These are phyloP conservation scores for Lathyrus sativus DNA, from an alignment of 306 rosid species.

Conservation along the genomic window DNA sequence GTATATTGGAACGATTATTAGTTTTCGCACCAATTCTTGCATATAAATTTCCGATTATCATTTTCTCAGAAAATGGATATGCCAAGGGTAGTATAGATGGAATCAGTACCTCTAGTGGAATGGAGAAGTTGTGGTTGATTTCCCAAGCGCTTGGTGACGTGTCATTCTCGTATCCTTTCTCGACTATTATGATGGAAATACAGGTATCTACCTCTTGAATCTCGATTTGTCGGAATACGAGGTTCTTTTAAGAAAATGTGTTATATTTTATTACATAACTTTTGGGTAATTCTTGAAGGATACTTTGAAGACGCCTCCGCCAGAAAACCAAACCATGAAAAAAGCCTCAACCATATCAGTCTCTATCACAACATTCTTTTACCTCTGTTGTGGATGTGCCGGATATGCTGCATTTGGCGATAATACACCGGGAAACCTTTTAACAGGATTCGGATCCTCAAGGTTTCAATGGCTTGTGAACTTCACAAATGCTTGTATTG, in stretches of 20 bases:
- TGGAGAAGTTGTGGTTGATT: slow-evolving; percentile 63
- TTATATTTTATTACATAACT: slow-evolving; percentile 6
- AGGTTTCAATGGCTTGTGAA: slow-evolving; percentile 66
- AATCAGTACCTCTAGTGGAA: slow-evolving; percentile 42
- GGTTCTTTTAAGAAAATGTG: not conserved
- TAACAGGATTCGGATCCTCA: slow-evolving; percentile 68
- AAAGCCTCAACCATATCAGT: slow-evolving; percentile 61
- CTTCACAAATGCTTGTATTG: slow-evolving; percentile 62
- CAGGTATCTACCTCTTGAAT: slow-evolving; percentile 55
- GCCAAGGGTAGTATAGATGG: slow-evolving; percentile 64
- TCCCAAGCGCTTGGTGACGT: slow-evolving; percentile 88
- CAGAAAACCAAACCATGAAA: slow-evolving; percentile 67
- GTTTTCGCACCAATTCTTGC: not conserved
- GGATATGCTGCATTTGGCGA: slow-evolving; percentile 89
- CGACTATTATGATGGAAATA: slow-evolving; percentile 76
- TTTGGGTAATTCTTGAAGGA: slow-evolving; percentile 56
- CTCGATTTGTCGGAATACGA: not conserved
- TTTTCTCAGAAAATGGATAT: slow-evolving; percentile 63
- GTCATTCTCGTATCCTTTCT: slow-evolving; percentile 81
- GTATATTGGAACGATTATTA: slow-evolving; percentile 5
- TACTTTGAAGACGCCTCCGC: slow-evolving; percentile 84
- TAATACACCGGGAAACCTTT: slow-evolving; percentile 68
- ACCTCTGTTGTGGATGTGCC: slow-evolving; percentile 59
- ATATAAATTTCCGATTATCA: slow-evolving; percentile 21
- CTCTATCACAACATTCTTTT: slow-evolving; percentile 52